Evolutionary conservation across 805 yeast species (phyloP), one percentile per base, ranked within the genome.

Genomic region (Teunomyces stri): DNA sequence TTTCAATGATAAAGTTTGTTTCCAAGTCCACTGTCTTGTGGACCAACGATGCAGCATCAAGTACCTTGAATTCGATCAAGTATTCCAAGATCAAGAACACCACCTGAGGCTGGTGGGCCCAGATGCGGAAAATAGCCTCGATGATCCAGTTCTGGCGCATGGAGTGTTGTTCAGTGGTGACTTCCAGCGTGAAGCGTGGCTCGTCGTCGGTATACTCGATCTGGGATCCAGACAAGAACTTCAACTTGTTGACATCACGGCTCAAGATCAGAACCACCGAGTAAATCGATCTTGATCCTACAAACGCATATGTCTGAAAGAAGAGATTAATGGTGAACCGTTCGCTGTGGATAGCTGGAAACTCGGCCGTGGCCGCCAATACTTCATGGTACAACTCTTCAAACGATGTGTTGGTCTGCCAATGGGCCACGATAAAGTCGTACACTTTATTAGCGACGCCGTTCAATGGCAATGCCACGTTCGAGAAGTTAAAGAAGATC

Each of bases 231-330:
- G 69, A 60, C 45, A 70, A 52, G 52, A 54, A 69, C 54, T 66
- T 69, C 53, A 72, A 60, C 53, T 72, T 72, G 43, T 61, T 65
- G 34, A 71, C 55, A 49, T 72, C 78, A 47, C 78, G 63, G 31
- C 68, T 59, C 41, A 72, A 53, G 22, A 72, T 65, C 50, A 71
- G 65, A 11, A 72, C 74, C 28, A 70, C 73, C 1, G 78, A 72
- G 54, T 70, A 88, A 37, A 91, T 76, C 0, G 97, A 91, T 61
- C 97, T 79, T 41, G 89, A 85, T 11, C 98, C 97, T 48, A 89
- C 84, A 55, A 84, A 84, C 40, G 92, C 86, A 44, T 89, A 75
- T 0, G 85, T 74, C 58, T 88, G 92, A 57, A 85, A 75, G 11
- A 89, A 65, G 12, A 87, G 67, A 25, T 85, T 79, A 13, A 87